These are phyloP conservation scores for Cutaneotrichosporon cutaneum DNA, from an alignment of 1,284 basidiomycete genomes.

Conservation along the genomic window DNA sequence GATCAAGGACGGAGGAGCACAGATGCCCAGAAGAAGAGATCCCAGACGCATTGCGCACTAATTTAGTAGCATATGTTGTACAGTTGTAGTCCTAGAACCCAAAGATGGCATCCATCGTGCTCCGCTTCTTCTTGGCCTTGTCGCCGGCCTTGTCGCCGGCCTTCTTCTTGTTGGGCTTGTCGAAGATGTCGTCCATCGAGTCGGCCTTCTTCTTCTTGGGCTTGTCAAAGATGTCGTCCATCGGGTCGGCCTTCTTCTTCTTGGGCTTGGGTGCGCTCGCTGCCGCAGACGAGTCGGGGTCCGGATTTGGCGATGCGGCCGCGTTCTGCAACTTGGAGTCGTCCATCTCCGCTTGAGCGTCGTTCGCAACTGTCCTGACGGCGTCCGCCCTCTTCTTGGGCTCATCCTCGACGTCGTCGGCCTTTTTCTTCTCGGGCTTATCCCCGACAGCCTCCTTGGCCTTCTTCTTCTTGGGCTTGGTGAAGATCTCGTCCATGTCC, in stretches of 20 bases:
- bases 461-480: slow-evolving; percentile 6
- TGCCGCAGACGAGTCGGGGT: not conserved
- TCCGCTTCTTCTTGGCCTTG: slow-evolving; percentile 29
- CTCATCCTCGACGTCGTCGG: not conserved
- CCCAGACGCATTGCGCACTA: not conserved
- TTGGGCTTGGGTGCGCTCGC: not conserved
- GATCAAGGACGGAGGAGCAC: too few species aligned
- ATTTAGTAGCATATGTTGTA: not conserved
- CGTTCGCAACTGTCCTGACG: too few species aligned
- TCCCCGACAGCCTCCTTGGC: not conserved
- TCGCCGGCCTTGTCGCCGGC: slow-evolving; percentile 2
- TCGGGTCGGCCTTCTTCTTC: not conserved
- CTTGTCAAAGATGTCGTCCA: not conserved
- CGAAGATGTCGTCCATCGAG: slow-evolving; percentile 1
- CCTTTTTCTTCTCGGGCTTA: not conserved
- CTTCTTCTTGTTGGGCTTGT: not conserved
- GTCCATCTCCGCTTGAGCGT: too few species aligned
- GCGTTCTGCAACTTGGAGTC: too few species aligned
- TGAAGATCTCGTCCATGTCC: not conserved
- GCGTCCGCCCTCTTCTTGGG: slow-evolving; percentile 33
- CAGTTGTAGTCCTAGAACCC: slow-evolving; percentile 23
- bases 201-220: slow-evolving; percentile 4
- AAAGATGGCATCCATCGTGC: slow-evolving; percentile 47
- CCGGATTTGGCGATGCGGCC: too few species aligned
- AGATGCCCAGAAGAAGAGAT: not conserved